Evolutionary conservation across 164 flowering plant genomes (phyloP), one percentile per base, ranked within the genome.

Genomic region (Litsea cubeba): DNA sequence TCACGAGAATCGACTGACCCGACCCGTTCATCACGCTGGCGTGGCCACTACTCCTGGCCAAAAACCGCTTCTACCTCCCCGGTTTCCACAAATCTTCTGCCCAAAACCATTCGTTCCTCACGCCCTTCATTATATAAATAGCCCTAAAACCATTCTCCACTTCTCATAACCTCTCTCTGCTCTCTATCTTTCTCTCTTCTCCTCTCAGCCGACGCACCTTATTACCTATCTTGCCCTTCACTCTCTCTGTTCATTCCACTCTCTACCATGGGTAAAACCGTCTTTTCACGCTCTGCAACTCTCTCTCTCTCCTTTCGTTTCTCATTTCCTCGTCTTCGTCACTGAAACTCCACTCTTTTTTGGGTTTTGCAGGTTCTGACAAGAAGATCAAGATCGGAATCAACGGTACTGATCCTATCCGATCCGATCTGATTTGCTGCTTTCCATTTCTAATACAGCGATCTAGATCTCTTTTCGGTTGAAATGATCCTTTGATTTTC

Each of bases 311-410:
- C 5, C 26, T 10, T 11, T 24, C 66, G 22, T 12, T 25, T 63
- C 66, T 12, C 23, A 15, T 25, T 63, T 63, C 63, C 23, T 12
- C 66, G 24, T 12, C 0, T 24, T 11, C 66, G 17, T 25, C 28
- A 1, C 66, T 24, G 12, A 54, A 54, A 54, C 17, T 65, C 54
- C 49, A 30, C 35, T 26, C 3, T 66, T n/a, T 50, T 51, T 28
- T 28, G 1, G 50, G 5, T 51, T 66, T 6, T 24, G 3, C 73
- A 71, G 77, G 65, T 60, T 57, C 79, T 35, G 73, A 26, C 49
- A 71, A 68, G 50, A 81, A 81, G 82, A 68, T 82, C 60, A 82
- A 82, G 82, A 89, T 91, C 80, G 94, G 97, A 80, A 90, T 91
- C 86, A 91, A 89, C 70, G 95, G 95, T 90, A 83, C n/a, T 23